Evolutionary conservation across 169 alveolate species (phyloP).

Genomic region (Cryptosporidium parvum): DNA sequence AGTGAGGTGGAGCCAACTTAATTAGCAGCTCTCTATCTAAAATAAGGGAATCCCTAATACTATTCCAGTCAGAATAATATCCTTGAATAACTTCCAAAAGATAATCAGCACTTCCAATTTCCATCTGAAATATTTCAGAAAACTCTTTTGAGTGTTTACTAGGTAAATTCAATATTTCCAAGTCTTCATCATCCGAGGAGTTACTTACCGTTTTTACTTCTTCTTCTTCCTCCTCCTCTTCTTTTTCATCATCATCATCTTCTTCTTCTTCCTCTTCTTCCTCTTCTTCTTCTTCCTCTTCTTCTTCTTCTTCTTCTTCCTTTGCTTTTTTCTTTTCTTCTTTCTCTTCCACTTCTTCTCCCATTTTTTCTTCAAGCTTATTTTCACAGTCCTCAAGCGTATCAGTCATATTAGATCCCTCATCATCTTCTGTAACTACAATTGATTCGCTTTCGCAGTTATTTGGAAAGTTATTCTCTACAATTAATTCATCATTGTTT

Average conservation of each 20-base stretch:
- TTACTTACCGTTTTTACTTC: background rate
- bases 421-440: background rate
- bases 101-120: conserved; percentile 16
- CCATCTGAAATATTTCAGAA: conserved; percentile 51
- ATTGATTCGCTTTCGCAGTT: background rate
- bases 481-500: background rate
- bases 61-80: conserved; percentile 56
- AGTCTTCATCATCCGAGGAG: background rate
- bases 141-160: background rate
- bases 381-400: background rate
- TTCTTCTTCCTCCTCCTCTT: background rate
- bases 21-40: conserved; percentile 39
- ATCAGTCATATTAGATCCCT: background rate
- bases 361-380: background rate
- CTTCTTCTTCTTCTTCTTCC: no score
- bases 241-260: background rate
- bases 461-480: background rate
- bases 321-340: no score
- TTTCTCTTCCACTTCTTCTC: no score
- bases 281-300: no score
- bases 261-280: no score
- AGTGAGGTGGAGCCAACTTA: conserved; percentile 25
- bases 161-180: background rate
- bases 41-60: conserved; percentile 29
- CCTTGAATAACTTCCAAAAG: conserved; percentile 44